A percentile compares a stretch with the other conserved stretches of the same genome.
Conservation (phyloP, 2,329 filamentous ascomycete genomes). For the Calycina marina region DNA sequence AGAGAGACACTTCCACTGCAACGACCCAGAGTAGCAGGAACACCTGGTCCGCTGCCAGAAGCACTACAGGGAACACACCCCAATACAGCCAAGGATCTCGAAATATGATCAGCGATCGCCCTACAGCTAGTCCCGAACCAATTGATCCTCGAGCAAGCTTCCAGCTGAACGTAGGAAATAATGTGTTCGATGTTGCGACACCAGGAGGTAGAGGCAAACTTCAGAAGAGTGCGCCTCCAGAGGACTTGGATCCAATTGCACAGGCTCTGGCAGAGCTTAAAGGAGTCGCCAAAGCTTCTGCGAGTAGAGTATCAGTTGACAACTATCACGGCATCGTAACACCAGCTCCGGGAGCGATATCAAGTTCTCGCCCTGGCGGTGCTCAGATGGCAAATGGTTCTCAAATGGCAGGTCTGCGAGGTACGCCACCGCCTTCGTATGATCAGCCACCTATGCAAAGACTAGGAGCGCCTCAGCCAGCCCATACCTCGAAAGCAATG, state of each 20-base stretch:
- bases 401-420: constrained; percentile 43
- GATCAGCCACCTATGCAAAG: constrained; percentile 59
- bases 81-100: constrained; percentile 27
- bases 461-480: constrained; percentile 78
- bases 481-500: constrained; percentile 89
- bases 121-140: constrained; percentile 61
- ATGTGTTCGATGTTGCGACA: constrained; percentile 84
- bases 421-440: constrained; percentile 79
- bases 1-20: constrained; percentile 42
- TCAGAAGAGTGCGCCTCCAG: constrained; percentile 27
- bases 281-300: constrained; percentile 67
- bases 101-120: constrained; percentile 24
- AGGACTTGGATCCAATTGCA: constrained; percentile 77
- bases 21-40: constrained; percentile 33
- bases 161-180: constrained; percentile 87
- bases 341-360: constrained; percentile 43
- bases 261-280: constrained; percentile 86
- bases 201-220: constrained; percentile 46
- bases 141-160: constrained; percentile 87
- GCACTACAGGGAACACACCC: constrained; percentile 21
- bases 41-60: constrained; percentile 35
- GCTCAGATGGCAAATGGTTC: constrained; percentile 26
- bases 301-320: constrained; percentile 81
- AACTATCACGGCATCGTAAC: constrained; percentile 88
- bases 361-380: constrained; percentile 29